Percentiles rank a stretch among this genome's conserved stretches.
phyloP scores from a whole-genome alignment of 371 early-diverging fungal species.

The Mortierella sp. region DNA sequence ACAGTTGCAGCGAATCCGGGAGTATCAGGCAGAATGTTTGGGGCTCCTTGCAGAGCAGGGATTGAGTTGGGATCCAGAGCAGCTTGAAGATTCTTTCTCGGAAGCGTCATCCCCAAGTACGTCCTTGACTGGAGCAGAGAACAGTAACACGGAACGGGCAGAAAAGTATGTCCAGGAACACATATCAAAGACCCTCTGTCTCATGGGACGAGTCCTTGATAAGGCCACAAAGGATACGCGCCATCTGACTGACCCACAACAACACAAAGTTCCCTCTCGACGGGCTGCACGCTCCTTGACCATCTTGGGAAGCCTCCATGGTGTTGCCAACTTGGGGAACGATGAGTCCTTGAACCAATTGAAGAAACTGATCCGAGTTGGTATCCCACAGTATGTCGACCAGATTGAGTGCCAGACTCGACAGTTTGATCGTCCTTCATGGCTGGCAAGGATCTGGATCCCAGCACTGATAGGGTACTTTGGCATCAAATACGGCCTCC shows the following conservation, averaged over 20 bases:
- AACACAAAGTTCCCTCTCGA: conserved; percentile 24
- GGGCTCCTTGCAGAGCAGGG: conserved; percentile 64
- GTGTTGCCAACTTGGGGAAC: conserved; percentile 12
- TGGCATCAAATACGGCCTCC: conserved; percentile 50
- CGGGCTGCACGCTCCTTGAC: conserved; percentile 39
- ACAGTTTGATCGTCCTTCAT: conserved; percentile 28
- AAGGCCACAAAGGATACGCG: conserved; percentile 39
- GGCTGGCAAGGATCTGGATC: conserved; percentile 37
- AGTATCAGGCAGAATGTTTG: conserved; percentile 71
- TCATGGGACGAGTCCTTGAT: conserved; percentile 47
- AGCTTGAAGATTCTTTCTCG: conserved; percentile 16
- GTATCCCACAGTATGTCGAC: conserved; percentile 32
- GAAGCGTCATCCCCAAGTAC: conserved; percentile 4
- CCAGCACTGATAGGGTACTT: conserved; percentile 52
- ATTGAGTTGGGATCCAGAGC: conserved; percentile 41
- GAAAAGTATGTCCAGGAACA: conserved; percentile 48
- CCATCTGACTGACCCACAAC: conserved; percentile 23
- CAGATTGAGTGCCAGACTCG: conserved; percentile 37
- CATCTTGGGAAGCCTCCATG: conserved; percentile 34
- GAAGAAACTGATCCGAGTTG: conserved; percentile 25
- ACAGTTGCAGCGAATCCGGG: conserved; percentile 61
- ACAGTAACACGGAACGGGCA: conserved; percentile 5
- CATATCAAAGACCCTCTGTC: conserved; percentile 38
- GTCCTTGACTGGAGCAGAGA: conserved; percentile 6
- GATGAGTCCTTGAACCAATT: conserved; percentile 25